Evolutionary conservation across 768 basidiomycete genomes (phyloP), one percentile per base, ranked within the genome.

Genomic region (Gymnopilus dilepis): DNA sequence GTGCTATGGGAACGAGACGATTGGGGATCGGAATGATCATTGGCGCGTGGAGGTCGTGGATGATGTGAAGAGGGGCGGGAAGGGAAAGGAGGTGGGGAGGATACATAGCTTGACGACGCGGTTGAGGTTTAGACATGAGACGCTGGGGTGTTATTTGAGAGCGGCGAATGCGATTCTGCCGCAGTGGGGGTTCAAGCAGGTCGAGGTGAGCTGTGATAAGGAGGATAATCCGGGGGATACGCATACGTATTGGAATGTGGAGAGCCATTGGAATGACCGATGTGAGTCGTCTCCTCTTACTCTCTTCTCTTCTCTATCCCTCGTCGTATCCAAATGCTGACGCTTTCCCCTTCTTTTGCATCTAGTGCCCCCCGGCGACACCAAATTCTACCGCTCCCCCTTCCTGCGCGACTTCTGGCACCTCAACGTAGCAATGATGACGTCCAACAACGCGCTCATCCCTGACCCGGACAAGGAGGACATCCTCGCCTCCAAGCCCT

Each of bases 381-480:
- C 84, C 61, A 95, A 92, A 70, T 85, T 88, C 59, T 97, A 97
- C 78, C 82, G 78, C 38, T 97, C 97, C 1, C 91, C 97, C 0
- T 99, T 99, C 84, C 77, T 97, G 47, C 89, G 92, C 54, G 97
- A 99, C 77, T 99, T 99, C 76, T 96, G 94, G 89, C 97, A 99
- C 73, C 86, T 99, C 59, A 99, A 99, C 70, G 94, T 99, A 24
- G 97, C 96, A 7, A 99, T 99, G 97, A 95, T 96, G 94, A 97
- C 97, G 0, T 98, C 97, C 4, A 99, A 99, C 80, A 99, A 99
- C 71, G 97, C 97, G 0, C 89, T 99, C 57, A 74, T 99, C 40
- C 97, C 97, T 1, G 95, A 99, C 70, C 95, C 97, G 0, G 97
- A 99, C 81, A 99, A 99, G 77, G 94, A 97, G 68, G 97, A 99